These are phyloP conservation scores for Talaromyces sp. DNA, from an alignment of 2,329 filamentous ascomycete genomes.

Conservation along the genomic window DNA sequence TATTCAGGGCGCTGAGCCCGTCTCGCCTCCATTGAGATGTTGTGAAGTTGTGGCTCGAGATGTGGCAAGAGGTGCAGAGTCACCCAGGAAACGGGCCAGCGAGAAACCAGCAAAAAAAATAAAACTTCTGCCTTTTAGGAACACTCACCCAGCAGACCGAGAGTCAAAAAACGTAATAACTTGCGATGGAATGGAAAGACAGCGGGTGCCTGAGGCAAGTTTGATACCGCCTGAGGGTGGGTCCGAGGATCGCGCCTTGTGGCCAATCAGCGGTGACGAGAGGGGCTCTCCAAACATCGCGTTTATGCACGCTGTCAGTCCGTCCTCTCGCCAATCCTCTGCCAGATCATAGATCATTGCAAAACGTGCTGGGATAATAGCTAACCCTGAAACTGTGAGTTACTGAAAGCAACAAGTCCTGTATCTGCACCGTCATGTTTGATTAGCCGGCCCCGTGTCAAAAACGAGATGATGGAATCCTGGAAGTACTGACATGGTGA, in stretches of 20 bases:
- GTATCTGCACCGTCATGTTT: neutral
- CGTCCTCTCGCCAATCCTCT: neutral
- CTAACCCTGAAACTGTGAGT: neutral
- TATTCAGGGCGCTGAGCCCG: neutral
- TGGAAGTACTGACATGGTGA: neutral
- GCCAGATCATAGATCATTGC: neutral
- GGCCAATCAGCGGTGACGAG: neutral
- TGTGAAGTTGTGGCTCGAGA: neutral
- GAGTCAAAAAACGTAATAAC: neutral
- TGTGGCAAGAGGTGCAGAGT: neutral
- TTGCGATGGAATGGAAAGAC: neutral
- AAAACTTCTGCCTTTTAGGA: neutral
- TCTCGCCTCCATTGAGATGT: neutral
- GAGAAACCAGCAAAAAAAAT: neutral
- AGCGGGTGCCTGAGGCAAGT: neutral
- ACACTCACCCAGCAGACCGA: neutral
- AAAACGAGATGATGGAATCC: neutral
- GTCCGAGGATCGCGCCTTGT: neutral
- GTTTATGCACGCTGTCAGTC: neutral
- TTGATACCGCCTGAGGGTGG: neutral
- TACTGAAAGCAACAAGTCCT: neutral
- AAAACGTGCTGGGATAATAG: neutral
- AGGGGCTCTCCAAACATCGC: neutral
- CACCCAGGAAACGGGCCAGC: neutral
- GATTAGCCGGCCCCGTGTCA: neutral